These are phyloP conservation scores for Mycena alexandri DNA, from an alignment of 768 basidiomycete species.

Conservation along the genomic window DNA sequence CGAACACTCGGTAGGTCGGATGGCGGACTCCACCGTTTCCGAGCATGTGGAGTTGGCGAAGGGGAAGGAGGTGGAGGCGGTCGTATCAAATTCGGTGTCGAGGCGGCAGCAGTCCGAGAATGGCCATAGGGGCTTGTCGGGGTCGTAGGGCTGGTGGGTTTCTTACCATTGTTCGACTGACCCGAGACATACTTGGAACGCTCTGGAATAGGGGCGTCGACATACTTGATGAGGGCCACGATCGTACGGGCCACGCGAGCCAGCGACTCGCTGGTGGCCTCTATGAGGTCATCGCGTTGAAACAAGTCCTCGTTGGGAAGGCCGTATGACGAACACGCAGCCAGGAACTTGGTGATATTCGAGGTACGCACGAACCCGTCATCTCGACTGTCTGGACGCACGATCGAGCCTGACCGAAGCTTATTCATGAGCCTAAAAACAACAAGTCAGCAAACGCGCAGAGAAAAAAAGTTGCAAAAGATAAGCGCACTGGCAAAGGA, in stretches of 20 bases:
- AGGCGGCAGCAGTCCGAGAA: conserved; percentile 63
- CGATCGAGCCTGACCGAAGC: conserved; percentile 70
- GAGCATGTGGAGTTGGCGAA: conserved; percentile 52
- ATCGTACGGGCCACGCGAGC: conserved; percentile 83
- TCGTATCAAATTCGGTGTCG: conserved; percentile 68
- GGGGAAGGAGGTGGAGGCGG: conserved; percentile 50
- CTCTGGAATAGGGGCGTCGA: conserved; percentile 64
- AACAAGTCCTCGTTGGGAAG: conserved; percentile 75
- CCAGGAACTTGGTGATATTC: conserved; percentile 85
- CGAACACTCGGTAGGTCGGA: conserved; percentile 63
- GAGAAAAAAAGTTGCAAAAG: conserved; percentile 34
- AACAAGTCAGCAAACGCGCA: conserved; percentile 32
- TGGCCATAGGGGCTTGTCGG: conserved; percentile 52
- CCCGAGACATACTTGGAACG: conserved; percentile 62
- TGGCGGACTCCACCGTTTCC: conserved; percentile 67
- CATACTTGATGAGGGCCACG: conserved; percentile 72
- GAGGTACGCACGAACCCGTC: conserved; percentile 74
- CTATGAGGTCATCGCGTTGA: conserved; percentile 74
- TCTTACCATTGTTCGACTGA: conserved; percentile 50
- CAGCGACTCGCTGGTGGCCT: conserved; percentile 69
- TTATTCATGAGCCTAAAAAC: conserved; percentile 82
- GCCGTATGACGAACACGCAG: conserved; percentile 78
- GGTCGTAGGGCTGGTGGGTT: conserved; percentile 35
- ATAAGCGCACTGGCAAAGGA: conserved; percentile 88
- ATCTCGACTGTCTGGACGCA: conserved; percentile 74